These are phyloP conservation scores for Tricholoma furcatifolium DNA, from an alignment of 768 basidiomycete species.

Conservation along the genomic window DNA sequence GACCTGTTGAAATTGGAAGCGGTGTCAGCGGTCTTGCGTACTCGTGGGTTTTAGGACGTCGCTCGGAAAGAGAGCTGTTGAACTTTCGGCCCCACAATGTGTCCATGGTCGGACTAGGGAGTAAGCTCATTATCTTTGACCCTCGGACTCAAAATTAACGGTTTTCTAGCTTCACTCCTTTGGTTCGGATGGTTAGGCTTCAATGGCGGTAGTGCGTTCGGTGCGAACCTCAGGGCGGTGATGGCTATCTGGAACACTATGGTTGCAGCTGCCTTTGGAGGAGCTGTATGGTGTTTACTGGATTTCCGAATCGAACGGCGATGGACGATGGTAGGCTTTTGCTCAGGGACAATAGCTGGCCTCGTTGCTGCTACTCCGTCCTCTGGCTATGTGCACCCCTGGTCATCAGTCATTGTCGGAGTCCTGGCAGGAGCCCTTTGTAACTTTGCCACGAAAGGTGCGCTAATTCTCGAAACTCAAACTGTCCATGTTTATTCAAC, in stretches of 20 bases:
- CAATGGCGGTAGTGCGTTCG: constrained; percentile 88
- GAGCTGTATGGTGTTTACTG: constrained; percentile 78
- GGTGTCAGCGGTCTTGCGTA: constrained; percentile 85
- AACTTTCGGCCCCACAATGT: constrained; percentile 91
- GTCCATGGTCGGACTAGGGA: constrained; percentile 78
- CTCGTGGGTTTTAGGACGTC: constrained; percentile 82
- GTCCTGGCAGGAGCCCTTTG: constrained; percentile 67
- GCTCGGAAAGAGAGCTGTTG: constrained; percentile 66
- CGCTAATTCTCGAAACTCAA: constrained; percentile 21
- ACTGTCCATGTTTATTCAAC: not conserved
- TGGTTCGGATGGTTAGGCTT: constrained; percentile 92
- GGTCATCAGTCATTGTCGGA: constrained; percentile 77
- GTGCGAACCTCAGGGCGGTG: constrained; percentile 83
- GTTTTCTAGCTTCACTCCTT: constrained; percentile 57
- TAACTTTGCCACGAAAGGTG: constrained; percentile 85
- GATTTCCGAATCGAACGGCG: constrained; percentile 80
- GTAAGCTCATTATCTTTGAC: constrained; percentile 24
- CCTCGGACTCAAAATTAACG: not conserved
- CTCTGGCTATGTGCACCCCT: constrained; percentile 76
- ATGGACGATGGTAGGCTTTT: constrained; percentile 90
- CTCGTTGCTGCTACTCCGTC: constrained; percentile 89
- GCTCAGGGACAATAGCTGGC: constrained; percentile 89
- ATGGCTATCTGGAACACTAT: constrained; percentile 89
- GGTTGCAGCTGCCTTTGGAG: constrained; percentile 79
- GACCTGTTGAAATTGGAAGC: constrained; percentile 85